Base-by-base conservation (phyloP, 169 alveolate genomes). In the Plasmodium vivax region DNA sequence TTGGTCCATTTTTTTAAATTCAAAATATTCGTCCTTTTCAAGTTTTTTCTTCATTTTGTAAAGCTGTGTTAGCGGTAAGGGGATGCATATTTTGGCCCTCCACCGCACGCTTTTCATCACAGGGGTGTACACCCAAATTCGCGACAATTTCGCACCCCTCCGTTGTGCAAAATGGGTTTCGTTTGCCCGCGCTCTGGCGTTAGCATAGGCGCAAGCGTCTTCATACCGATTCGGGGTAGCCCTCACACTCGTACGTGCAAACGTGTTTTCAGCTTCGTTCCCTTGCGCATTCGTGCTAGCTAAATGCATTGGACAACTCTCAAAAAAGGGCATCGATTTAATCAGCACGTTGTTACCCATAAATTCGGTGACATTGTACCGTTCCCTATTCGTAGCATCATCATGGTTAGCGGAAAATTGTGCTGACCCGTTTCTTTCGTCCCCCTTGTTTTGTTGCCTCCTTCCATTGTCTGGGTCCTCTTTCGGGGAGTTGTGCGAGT, bases 61-160 rank as follows among this genome's bases (percentile, higher is more conserved):
- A 45, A 79, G 54, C 34, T 79, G 85, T 41, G 85, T 34, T 79
- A 79, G 54, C 2, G 73, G 73, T 79, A 79, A 36, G 41, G 85
- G 85, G 23, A 79, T 41, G 71, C 85, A 79, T 1, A 79, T 79
- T 79, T 79, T 79, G 45, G 85, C 23, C 5, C 71, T 27, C 27
- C 45, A 41, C 27, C 74, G 54, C 30, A 79, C 54, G 72, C 19
- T 79, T 79, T 79, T 79, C 27, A 79, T 79, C 36, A 30, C 68
- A 34, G 85, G 85, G 19, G 85, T 45, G 62, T 79, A 79, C 1
- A 79, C 62, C 85, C 85, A 79, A 79, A 79, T 36, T 79, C 85
- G 58, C 19, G 85, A 79, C 34, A 79, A 41, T 79, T 79, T 32
- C 8, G 85, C 73, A 41, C 54, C 54, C 30, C 4, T 38, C 10